Percentiles rank a stretch among this genome's conserved stretches.
These are phyloP conservation scores for Fomes fomentarius DNA, from an alignment of 1,284 basidiomycete species.

Conservation along the genomic window DNA sequence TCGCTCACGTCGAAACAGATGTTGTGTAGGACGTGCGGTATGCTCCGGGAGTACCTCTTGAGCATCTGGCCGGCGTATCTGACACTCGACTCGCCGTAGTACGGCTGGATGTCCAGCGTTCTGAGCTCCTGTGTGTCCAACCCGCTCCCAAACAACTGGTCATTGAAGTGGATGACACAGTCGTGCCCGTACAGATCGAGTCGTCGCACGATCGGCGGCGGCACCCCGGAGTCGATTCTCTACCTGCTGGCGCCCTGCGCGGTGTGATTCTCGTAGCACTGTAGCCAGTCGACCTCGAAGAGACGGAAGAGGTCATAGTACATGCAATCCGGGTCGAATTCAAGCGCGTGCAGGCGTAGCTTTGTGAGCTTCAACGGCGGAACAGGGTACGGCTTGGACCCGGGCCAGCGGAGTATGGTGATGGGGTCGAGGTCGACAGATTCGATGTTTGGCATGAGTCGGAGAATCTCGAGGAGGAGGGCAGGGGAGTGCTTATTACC, in stretches of 20 bases:
- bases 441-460: no score
- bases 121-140: not conserved
- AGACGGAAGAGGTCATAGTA: constrained; percentile 53
- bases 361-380: not conserved
- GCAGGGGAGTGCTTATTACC: no score
- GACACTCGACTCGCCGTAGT: no score
- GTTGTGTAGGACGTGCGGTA: no score
- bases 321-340: not conserved
- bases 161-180: not conserved
- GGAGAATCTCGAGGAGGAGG: no score
- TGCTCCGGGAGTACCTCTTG: no score
- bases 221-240: not conserved
- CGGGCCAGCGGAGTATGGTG: no score
- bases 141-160: not conserved
- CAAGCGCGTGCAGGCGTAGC: not conserved
- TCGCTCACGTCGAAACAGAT: no score
- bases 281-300: constrained; percentile 72
- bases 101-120: not conserved
- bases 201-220: not conserved
- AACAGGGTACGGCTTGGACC: no score
- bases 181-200: not conserved
- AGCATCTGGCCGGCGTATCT: no score
- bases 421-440: no score
- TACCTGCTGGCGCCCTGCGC: not conserved
- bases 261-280: constrained; percentile 42